phyloP scores from a whole-genome alignment of 148 eudicot species.

The Cornus florida region DNA sequence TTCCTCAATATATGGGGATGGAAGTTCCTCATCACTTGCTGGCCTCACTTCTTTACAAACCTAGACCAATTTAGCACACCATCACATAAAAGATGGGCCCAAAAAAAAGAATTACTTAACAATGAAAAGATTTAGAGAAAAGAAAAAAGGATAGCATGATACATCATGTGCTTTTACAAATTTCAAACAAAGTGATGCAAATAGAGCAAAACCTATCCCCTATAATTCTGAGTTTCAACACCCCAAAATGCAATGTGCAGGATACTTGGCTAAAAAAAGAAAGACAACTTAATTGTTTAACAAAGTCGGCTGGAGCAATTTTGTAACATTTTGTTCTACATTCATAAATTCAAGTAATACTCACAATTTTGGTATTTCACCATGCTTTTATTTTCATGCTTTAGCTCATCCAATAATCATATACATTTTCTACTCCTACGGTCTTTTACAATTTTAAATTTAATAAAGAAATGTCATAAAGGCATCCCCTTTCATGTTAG shows the following conservation, averaged over 20 bases:
- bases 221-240: neutral
- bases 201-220: neutral
- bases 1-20: conserved; percentile 81
- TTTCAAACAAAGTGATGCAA: neutral
- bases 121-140: neutral
- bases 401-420: neutral
- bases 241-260: neutral
- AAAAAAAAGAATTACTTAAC: conserved; percentile 2
- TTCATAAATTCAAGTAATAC: neutral
- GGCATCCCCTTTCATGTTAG: too few relatives aligned
- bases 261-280: neutral
- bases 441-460: neutral
- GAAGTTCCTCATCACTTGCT: conserved; percentile 93
- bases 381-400: neutral
- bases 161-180: neutral
- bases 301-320: neutral
- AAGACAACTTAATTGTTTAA: too few relatives aligned
- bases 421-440: neutral
- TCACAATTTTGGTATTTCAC: neutral
- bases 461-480: too few relatives aligned
- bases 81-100: conserved; percentile 17
- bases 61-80: conserved; percentile 63
- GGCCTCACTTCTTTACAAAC: conserved; percentile 82
- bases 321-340: neutral
- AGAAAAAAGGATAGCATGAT: neutral